Evolutionary conservation across 139 green algal species (phyloP).

Genomic region (Chlorella sp.): DNA sequence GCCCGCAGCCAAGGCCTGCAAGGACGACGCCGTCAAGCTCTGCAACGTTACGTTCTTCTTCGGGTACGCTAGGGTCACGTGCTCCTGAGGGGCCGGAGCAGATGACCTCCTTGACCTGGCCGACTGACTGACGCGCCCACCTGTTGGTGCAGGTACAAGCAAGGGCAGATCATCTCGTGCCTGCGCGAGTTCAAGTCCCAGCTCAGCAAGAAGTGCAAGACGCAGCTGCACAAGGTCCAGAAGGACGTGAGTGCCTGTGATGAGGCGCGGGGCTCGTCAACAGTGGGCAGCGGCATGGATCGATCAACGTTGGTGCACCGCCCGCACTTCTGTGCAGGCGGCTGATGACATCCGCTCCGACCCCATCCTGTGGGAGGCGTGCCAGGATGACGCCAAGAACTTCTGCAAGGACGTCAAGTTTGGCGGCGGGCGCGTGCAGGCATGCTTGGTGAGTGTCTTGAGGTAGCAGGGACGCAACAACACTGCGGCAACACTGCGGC

Average conservation of each 20-base stretch:
- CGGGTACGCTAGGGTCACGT: no score
- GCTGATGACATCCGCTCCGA: slow-evolving; percentile 56
- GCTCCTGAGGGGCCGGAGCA: no score
- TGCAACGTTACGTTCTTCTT: slow-evolving; percentile 54
- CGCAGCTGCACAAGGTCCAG: slow-evolving; percentile 53
- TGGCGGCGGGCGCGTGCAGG: slow-evolving; percentile 53
- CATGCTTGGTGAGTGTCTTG: slow-evolving; percentile 61
- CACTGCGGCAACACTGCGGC: no score
- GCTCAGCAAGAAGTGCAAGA: slow-evolving; percentile 37
- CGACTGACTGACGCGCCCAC: no score
- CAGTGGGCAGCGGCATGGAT: no score
- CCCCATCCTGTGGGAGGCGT: slow-evolving; percentile 35
- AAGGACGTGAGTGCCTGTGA: slow-evolving; percentile 20
- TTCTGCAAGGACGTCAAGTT: slow-evolving; percentile 51
- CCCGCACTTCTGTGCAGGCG: no score
- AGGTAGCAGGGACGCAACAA: no score
- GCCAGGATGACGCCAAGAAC: slow-evolving; percentile 18
- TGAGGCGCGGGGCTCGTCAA: no score
- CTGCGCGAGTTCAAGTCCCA: slow-evolving; percentile 46
- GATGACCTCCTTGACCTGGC: no score
- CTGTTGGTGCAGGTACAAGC: no score
- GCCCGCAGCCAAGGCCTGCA: slow-evolving; percentile 59
- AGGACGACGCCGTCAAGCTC: slow-evolving; percentile 48
- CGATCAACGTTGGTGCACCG: no score
- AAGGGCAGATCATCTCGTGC: slow-evolving; percentile 57